Base-by-base conservation (phyloP, 1,284 basidiomycete genomes). In the Papiliotrema nemorosa region DNA sequence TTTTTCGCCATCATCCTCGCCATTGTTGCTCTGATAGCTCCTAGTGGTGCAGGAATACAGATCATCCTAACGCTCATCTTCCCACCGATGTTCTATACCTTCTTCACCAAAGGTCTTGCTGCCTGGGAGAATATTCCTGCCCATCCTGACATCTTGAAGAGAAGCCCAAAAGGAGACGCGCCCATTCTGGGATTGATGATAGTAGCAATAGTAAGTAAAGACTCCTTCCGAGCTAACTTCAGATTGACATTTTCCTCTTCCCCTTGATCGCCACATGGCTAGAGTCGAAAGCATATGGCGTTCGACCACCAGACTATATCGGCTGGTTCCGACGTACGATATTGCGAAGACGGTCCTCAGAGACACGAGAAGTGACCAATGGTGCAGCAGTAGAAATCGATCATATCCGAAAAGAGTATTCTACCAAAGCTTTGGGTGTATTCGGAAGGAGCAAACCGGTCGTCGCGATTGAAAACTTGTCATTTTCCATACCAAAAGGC, bases 71-170 rank as follows among this genome's bases (percentile, higher is more conserved):
- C 84, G 0, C 62, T 90, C 44, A 69, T 89, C 34, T 87, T 88
- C 64, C 87, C 87, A 0, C 84, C 87, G 0, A 80, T 81, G 12
- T 88, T 82, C 67, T 88, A 85, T 60, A 78, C 87, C 16, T 88
- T 87, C 58, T 81, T 82, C n/a, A 80, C 83, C 22, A 78, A 84
- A 40, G 80, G 80, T 2, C 79, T 87, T 3, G 80, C 80, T 48
- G 83, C 84, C 6, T 89, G 79, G 59, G 87, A 89, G 68, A 78
- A 79, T 42, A 72, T 82, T 46, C 74, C 78, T 37, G 65, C 80
- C 37, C 66, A 79, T 3, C 81, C 84, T 0, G 77, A 82, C 55
- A 61, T 81, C 2, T 50, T 83, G 10, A 75, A 79, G 37, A 74
- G 76, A 0, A 84, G 86, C 66, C 85, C 85, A 2, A 81, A 83